A percentile compares a stretch with the other conserved stretches of the same genome.
Evolutionary conservation across 352 stramenopile genomes (phyloP).

Genomic region (Aphanomyces stellatus): DNA sequence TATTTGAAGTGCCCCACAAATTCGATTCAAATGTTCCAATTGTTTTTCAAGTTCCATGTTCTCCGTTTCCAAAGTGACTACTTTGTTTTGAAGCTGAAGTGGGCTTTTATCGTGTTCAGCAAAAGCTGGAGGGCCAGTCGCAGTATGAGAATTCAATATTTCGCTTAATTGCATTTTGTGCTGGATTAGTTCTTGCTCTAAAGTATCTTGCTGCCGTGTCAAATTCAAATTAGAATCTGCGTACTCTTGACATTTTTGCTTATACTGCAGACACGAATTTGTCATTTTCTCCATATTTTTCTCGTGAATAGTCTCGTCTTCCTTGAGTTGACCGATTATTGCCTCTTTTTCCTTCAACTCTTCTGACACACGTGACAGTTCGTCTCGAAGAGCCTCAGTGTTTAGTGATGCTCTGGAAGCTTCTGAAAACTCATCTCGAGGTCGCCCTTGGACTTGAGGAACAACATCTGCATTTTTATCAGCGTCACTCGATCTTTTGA

Average conservation of each 20-base stretch:
- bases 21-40: slow-evolving; percentile 9
- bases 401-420: too few relatives aligned
- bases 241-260: slow-evolving; percentile 1
- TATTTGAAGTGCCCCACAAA: slow-evolving; percentile 8
- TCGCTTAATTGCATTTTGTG: slow-evolving; percentile 8
- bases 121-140: not conserved
- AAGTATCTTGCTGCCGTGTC: not conserved
- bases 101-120: not conserved
- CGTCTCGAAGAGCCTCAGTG: too few relatives aligned
- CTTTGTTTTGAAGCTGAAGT: not conserved
- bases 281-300: slow-evolving; percentile 16
- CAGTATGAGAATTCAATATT: not conserved
- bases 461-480: too few relatives aligned
- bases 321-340: not conserved
- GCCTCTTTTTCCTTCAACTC: too few relatives aligned
- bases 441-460: too few relatives aligned
- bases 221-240: not conserved
- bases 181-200: slow-evolving; percentile 6
- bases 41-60: not conserved
- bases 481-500: too few relatives aligned
- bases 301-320: not conserved
- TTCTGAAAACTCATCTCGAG: too few relatives aligned
- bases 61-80: slow-evolving; percentile 3
- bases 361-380: too few relatives aligned
- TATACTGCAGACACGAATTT: not conserved